These are phyloP conservation scores for Colletotrichum cereale DNA, from an alignment of 2,329 filamentous ascomycete species.

Conservation along the genomic window DNA sequence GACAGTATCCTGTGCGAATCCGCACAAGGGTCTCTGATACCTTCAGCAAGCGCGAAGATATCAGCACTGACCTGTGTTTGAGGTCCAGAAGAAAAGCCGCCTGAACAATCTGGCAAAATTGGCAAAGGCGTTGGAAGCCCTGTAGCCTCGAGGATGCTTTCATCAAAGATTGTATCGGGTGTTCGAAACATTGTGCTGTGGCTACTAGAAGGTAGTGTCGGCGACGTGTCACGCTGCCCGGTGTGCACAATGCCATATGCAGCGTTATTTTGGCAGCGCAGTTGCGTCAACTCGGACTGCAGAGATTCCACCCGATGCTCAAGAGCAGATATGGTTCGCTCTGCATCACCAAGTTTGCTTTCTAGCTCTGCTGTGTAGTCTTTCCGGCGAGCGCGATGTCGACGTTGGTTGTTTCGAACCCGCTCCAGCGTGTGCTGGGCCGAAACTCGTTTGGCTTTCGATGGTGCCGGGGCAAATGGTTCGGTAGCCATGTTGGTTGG, in stretches of 20 bases:
- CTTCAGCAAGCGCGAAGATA: not conserved
- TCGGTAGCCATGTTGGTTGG: not conserved
- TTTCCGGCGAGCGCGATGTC: not conserved
- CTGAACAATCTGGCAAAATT: not conserved
- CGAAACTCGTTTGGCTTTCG: not conserved
- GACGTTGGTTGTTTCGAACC: not conserved
- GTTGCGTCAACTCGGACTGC: not conserved
- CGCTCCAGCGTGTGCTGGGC: not conserved
- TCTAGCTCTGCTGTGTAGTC: not conserved
- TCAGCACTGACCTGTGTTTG: not conserved
- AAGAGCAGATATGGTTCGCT: not conserved
- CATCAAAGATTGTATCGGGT: not conserved
- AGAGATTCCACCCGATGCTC: not conserved
- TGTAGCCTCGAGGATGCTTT: not conserved
- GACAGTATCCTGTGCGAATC: not conserved
- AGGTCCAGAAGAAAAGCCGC: not conserved
- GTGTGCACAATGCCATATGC: not conserved
- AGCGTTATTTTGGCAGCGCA: not conserved
- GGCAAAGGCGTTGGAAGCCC: not conserved
- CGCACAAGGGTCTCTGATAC: not conserved
- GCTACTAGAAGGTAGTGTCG: no score
- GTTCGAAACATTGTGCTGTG: not conserved
- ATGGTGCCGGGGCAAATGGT: no score
- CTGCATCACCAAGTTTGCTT: not conserved
- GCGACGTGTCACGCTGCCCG: not conserved